phyloP scores from a whole-genome alignment of 2,329 filamentous ascomycete species.

The Thielaviopsis euricoi region DNA sequence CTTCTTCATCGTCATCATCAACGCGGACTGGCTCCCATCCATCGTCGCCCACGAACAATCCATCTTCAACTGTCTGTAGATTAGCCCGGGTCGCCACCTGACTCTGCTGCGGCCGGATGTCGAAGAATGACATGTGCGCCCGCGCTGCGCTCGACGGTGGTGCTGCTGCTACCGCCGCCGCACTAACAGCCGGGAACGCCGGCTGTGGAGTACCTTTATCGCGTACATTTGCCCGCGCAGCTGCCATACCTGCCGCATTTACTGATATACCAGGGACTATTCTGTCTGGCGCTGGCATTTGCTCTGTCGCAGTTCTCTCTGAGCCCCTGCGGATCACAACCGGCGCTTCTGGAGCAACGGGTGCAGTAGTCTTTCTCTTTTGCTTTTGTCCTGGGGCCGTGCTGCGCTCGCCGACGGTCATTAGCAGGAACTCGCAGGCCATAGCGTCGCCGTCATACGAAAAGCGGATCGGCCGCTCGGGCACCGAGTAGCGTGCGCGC shows the following conservation, averaged over 20 bases:
- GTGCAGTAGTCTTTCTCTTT: constrained; percentile 19
- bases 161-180: background rate
- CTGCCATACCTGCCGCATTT: background rate
- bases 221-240: background rate
- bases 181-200: background rate
- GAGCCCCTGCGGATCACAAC: background rate
- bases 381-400: constrained; percentile 27
- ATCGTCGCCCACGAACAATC: constrained; percentile 62
- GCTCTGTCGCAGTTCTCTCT: background rate
- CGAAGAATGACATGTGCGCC: constrained; percentile 18
- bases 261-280: background rate
- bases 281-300: no score
- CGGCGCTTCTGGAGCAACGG: background rate
- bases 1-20: constrained; percentile 32
- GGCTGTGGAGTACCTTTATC: background rate
- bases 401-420: constrained; percentile 57
- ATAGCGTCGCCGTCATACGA: constrained; percentile 53
- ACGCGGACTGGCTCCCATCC: constrained; percentile 51
- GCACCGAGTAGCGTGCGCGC: constrained; percentile 52
- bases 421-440: constrained; percentile 61
- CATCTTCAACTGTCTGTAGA: constrained; percentile 38
- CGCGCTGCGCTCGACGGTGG: background rate
- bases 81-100: constrained; percentile 39
- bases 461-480: constrained; percentile 55
- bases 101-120: constrained; percentile 29